Conservation (phyloP, 768 basidiomycete species). For the Mrakia gelida region DNA sequence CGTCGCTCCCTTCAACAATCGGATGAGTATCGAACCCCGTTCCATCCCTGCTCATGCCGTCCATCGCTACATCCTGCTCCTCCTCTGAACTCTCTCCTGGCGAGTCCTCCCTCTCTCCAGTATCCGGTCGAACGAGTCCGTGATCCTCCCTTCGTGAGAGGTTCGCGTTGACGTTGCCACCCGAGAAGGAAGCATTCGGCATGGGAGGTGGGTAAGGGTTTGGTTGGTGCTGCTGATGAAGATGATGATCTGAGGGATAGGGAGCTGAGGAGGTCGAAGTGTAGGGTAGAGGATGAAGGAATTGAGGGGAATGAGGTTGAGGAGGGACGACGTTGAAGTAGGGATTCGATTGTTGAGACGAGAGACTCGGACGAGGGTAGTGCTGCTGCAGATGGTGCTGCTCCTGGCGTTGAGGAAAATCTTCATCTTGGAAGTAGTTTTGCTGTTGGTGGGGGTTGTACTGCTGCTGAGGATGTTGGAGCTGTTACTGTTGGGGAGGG, state of each 20-base stretch:
- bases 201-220: not conserved
- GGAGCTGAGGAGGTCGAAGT: not conserved
- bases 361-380: not conserved
- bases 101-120: not conserved
- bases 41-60: too few species aligned
- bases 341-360: conserved; percentile 4
- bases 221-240: not conserved
- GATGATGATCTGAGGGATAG: not conserved
- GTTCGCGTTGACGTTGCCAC: not conserved
- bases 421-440: not conserved
- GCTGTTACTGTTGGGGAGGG: not conserved
- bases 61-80: not conserved
- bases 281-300: not conserved
- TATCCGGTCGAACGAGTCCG: not conserved
- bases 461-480: not conserved
- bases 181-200: not conserved
- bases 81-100: conserved; percentile 6
- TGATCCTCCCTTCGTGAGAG: not conserved
- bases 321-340: not conserved
- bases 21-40: not conserved
- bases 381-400: not conserved
- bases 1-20: not conserved
- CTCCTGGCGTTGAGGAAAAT: not conserved
- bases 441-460: not conserved
- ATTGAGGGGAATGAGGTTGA: not conserved